These are phyloP conservation scores for Ustilago xerochloae DNA, from an alignment of 1,284 basidiomycete species.

Conservation along the genomic window DNA sequence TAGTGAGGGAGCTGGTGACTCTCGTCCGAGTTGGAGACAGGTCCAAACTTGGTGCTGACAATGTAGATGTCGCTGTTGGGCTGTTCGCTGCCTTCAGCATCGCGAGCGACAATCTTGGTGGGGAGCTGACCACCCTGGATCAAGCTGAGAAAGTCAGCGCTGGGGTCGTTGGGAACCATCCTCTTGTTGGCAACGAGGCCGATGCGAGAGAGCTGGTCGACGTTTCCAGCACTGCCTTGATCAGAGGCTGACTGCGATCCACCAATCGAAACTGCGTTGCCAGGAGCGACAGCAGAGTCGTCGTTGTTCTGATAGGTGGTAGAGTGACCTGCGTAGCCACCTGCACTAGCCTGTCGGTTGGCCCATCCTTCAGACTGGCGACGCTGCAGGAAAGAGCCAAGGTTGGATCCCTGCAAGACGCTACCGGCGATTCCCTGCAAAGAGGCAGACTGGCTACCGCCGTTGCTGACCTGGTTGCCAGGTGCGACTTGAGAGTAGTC, in stretches of 20 bases:
- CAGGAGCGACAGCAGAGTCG: slow-evolving; percentile 10
- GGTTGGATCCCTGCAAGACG: slow-evolving; percentile 5
- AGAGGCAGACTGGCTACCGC: slow-evolving; percentile 17
- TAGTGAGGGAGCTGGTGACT: slow-evolving; percentile 13
- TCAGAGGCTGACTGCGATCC: slow-evolving; percentile 11
- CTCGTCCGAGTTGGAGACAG: slow-evolving; percentile 1
- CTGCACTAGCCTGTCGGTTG: slow-evolving; percentile 13
- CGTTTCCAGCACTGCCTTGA: slow-evolving; percentile 14
- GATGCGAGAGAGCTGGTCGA: slow-evolving; percentile 1
- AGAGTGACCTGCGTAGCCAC: slow-evolving; percentile 14
- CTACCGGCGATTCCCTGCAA: slow-evolving; percentile 16
- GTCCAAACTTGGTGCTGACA: slow-evolving; percentile 13
- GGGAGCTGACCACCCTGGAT: slow-evolving; percentile 1
- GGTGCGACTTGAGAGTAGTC: slow-evolving; percentile 34
- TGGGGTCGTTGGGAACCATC: slow-evolving; percentile 2
- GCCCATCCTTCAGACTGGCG: background rate
- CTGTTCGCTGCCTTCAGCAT: background rate
- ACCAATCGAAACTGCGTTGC: slow-evolving; percentile 15
- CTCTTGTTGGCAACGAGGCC: background rate
- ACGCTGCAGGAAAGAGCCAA: slow-evolving; percentile 2
- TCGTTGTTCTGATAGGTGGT: slow-evolving; percentile 16
- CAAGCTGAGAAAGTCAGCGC: background rate
- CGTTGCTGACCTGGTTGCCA: slow-evolving; percentile 28
- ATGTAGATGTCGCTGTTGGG: background rate
- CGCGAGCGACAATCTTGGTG: slow-evolving; percentile 14